Base-by-base conservation (phyloP, 345 rosid species). In the Brassica nigra region DNA sequence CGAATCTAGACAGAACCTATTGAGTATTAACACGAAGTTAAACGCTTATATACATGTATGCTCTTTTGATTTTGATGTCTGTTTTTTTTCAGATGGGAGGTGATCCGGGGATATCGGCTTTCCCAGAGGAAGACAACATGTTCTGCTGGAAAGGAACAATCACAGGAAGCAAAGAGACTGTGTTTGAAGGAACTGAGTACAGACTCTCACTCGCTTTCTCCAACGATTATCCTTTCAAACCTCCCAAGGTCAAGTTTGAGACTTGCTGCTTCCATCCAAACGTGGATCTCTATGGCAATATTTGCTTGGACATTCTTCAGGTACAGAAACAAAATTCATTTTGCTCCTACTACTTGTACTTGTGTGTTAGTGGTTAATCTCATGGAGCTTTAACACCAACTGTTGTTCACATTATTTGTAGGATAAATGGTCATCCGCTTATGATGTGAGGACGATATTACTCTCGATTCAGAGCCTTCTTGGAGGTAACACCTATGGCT, bases 361-460 rank as follows among this genome's bases (percentile, higher is more conserved):
- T 44, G 2, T 68, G 61, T 49, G 65, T 4, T 31, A 31, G 0
- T 31, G 34, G 5, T 31, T 31, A 31, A 31, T 31, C 34, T 4
- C 34, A 3, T 31, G 34, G 34, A 31, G 34, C 34, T 23, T 23
- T 23, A 23, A 23, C 0, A 23, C 27, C 27, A 23, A 23, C 27
- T 23, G 34, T 31, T 55, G n/a, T 62, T 66, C 5, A 5, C 55
- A 1, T 66, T 65, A 2, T 66, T 69, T 78, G 65, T 62, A 94
- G 99, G 99, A 95, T 77, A 90, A 95, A 82, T 95, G 99, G 99
- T 95, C 99, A 7, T 95, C 99, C 1, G 99, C 99, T n/a, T 95
- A 91, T 76, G 99, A 91, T 84, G 97, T 92, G 30, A 86, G 97
- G 82, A 88, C 97, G 8, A 87, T 95, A 59, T 84, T 95, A 78